A percentile compares a stretch with the other conserved stretches of the same genome.
Conservation (phyloP, 768 basidiomycete genomes). For the Mycena albidolilacea region DNA sequence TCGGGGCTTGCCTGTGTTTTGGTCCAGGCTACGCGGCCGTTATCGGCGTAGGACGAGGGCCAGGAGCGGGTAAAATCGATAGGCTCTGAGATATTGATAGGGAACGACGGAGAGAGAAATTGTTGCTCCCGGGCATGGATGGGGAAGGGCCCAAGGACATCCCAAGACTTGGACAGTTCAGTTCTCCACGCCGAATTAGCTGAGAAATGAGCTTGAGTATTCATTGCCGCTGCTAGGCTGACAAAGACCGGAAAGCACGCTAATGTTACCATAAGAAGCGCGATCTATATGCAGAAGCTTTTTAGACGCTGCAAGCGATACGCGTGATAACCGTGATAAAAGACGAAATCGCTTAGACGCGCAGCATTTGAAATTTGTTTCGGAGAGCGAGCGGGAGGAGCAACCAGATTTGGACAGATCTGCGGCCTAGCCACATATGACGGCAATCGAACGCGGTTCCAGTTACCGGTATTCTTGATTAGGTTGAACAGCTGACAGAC, state of each 20-base stretch:
- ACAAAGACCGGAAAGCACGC: slow-evolving; percentile 3
- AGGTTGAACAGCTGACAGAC: no score
- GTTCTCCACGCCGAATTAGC: slow-evolving; percentile 42
- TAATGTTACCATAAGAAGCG: no score
- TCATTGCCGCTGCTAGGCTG: slow-evolving; percentile 17
- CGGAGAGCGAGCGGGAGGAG: no score
- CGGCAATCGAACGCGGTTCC: no score
- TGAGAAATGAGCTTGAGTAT: slow-evolving; percentile 21
- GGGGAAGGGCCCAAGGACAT: slow-evolving; percentile 86
- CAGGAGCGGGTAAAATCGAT: slow-evolving; percentile 67
- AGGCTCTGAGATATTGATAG: slow-evolving; percentile 69
- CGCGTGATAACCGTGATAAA: no score
- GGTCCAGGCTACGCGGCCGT: slow-evolving; percentile 73
- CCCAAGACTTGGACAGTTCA: slow-evolving; percentile 51
- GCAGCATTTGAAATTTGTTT: no score
- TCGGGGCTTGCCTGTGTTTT: slow-evolving; percentile 56
- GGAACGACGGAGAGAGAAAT: slow-evolving; percentile 83
- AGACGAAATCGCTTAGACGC: no score
- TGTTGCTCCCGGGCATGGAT: slow-evolving; percentile 89
- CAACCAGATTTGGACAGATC: no score
- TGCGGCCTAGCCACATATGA: no score
- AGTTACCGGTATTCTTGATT: no score
- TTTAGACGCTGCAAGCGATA: no score
- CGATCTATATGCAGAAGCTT: no score
- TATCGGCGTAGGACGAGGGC: slow-evolving; percentile 80